Evolutionary conservation across 2,329 filamentous ascomycete species (phyloP), one percentile per base, ranked within the genome.

Genomic region (Pseudopithomyces maydicus): DNA sequence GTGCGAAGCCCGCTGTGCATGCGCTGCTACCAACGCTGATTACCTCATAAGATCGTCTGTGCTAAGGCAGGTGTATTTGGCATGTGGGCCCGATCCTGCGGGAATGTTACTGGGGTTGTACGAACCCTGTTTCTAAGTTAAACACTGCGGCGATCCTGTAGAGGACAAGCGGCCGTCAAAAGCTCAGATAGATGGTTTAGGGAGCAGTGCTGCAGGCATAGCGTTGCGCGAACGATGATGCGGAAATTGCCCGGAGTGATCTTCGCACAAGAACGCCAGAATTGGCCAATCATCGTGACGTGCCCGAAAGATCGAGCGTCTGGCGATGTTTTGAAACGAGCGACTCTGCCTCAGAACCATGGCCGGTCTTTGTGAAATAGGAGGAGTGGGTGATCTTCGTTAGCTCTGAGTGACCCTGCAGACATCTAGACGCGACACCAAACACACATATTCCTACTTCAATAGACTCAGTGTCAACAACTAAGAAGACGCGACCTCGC

Each of bases 261-360:
- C 22, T 26, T 14, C 22, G n/a, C 22, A 22, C 22, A 23, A 19
- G 14, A 19, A 11, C 1, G 23, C 42, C 32, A 33, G 36, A 10
- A 29, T 19, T 19, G 17, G 39, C 46, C 46, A 55, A 51, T 55
- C 15, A 46, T 7, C 48, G 19, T 36, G 29, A 15, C n/a, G 53
- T 55, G 33, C 53, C 42, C 42, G 54, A 17, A n/a, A 26, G 33
- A 36, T 45, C 26, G 20, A 42, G 35, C 44, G 45, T 44, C 39
- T 42, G 54, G 54, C 41, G 43, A 33, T 22, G 54, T 52, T 56
- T 56, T 35, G 48, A 56, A 52, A 56, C 54, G 22, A 47, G 48
- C 22, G 39, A 51, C 51, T 19, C 46, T 38, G 14, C 32, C 23
- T 36, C 32, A 32, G 46, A 26, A 26, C 46, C 43, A 43, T 23